These are phyloP conservation scores for Aureobasidium melanogenum DNA, from an alignment of 2,329 filamentous ascomycete species.

Conservation along the genomic window DNA sequence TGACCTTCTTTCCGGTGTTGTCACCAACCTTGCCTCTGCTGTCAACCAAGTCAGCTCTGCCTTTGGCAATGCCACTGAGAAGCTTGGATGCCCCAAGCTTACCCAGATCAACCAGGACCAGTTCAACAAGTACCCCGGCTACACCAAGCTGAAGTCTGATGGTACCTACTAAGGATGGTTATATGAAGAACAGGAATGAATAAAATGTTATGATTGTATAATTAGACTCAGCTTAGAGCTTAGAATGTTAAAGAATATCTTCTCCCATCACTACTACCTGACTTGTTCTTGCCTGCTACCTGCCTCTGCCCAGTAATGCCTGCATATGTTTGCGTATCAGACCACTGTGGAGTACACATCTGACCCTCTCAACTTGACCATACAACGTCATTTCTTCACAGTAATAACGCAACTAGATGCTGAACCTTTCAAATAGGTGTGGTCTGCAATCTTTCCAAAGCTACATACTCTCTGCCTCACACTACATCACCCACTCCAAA, in stretches of 20 bases:
- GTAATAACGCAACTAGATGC: too few relatives aligned
- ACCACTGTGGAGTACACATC: too few relatives aligned
- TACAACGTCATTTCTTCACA: too few relatives aligned
- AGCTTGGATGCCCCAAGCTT: conserved; percentile 22
- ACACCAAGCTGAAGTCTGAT: conserved; percentile 15
- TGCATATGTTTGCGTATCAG: too few relatives aligned
- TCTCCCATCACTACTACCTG: neutral
- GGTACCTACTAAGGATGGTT: neutral
- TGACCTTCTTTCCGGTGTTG: conserved; percentile 33
- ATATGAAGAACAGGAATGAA: neutral
- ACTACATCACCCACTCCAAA: neutral
- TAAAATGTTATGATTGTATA: neutral
- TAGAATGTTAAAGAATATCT: neutral
- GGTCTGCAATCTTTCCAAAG: too few relatives aligned
- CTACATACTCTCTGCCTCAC: neutral
- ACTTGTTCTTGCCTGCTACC: neutral
- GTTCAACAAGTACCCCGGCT: conserved; percentile 23
- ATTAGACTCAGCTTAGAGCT: neutral
- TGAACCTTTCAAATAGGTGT: too few relatives aligned
- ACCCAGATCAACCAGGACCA: conserved; percentile 20
- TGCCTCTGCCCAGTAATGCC: neutral
- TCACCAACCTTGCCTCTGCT: conserved; percentile 25
- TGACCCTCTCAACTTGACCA: too few relatives aligned
- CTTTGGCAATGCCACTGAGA: conserved; percentile 17
- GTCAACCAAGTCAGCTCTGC: conserved; percentile 27